Base-by-base conservation (phyloP, 140 eudicot species). In the Ambrosia hybrid region DNA sequence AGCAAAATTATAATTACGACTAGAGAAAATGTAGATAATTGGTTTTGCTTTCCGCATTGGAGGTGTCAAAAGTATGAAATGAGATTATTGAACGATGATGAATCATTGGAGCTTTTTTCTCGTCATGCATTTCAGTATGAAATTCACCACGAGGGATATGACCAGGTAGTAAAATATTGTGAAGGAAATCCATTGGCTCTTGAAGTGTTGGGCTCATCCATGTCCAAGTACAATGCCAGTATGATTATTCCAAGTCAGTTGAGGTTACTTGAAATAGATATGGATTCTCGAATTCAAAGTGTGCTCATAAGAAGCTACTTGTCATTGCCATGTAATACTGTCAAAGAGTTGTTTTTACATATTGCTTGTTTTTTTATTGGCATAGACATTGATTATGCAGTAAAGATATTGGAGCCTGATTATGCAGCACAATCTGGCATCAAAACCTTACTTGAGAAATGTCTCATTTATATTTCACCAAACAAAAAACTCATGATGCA, bases 361-460 rank as follows among this genome's bases (percentile, higher is more conserved):
- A 81, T 81, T 56, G 78, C 85, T 57, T 78, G 85, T 72, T 81
- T 81, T 53, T 71, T 81, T 66, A 8, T 71, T 37, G 82, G 85
- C 1, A 51, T 43, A 41, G 76, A 81, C 41, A 57, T 45, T 30
- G 75, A 66, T 57, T 68, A 76, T 17, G 65, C 51, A 21, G 48
- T 41, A 15, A 77, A 21, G 43, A 77, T 81, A 65, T 45, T 81
- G 36, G 79, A 76, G 51, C 70, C 60, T 2, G 79, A 74, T 70
- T 73, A 45, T 5, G 6, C 46, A 39, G 46, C 46, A 39, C 45
- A 4, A 39, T 53, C 34, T 30, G 34, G 34, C 34, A 30, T 30
- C 34, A 30, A 30, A 30, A 30, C 34, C 34, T 30, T 30, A 30
- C 34, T 30, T 30, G 34, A 30, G 34, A 30, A 30, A 30, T 30